Evolutionary conservation across 106 monocot species (phyloP).

Genomic region (Cymbidium sinense): DNA sequence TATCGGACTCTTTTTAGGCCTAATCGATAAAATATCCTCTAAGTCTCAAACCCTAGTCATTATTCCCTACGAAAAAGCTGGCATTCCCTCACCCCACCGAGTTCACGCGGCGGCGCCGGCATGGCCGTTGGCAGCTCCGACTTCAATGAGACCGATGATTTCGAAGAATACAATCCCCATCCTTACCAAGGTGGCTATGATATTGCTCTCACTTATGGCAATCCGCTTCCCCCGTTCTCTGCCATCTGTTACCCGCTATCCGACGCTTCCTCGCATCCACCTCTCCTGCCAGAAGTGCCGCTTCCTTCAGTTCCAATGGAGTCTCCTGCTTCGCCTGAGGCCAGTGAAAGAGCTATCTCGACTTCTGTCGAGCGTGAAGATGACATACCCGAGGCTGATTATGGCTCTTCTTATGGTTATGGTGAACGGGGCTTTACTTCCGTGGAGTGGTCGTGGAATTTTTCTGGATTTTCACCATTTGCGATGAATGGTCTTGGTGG

Average conservation of each 20-base stretch:
- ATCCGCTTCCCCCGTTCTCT: conserved; percentile 56
- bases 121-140: conserved; percentile 3
- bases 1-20: not conserved
- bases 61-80: not conserved
- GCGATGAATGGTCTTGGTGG: not conserved
- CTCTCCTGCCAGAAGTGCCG: not conserved
- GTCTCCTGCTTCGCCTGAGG: not conserved
- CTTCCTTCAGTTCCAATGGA: conserved; percentile 1
- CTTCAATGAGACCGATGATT: conserved; percentile 27
- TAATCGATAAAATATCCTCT: not conserved
- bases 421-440: not conserved
- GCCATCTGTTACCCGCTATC: conserved; percentile 67
- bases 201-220: conserved; percentile 71
- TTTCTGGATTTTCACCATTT: conserved; percentile 26
- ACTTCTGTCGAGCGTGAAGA: not conserved
- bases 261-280: not conserved
- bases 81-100: not conserved
- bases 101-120: not conserved
- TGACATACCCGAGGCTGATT: not conserved
- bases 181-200: conserved; percentile 90
- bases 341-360: not conserved
- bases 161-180: conserved; percentile 72
- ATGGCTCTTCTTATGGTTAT: conserved; percentile 14
- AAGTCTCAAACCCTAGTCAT: not conserved
- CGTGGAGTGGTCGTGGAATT: conserved; percentile 2